phyloP scores from a whole-genome alignment of 495 filamentous ascomycete genomes.

The Clavariopsis aquatica region DNA sequence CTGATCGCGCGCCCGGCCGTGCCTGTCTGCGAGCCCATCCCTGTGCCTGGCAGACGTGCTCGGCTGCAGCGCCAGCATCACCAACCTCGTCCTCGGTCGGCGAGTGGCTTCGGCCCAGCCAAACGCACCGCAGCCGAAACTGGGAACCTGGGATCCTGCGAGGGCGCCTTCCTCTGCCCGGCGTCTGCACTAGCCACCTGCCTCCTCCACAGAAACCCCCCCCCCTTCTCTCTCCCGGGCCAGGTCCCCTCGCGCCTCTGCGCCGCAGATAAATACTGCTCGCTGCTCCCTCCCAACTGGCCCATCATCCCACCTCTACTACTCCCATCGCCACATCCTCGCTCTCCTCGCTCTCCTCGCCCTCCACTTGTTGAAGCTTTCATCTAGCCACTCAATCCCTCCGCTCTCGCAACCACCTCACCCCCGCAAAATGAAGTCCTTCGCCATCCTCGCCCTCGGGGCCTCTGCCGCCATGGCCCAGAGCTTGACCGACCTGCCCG shows the following conservation, averaged over 20 bases:
- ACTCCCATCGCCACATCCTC: too few relatives aligned
- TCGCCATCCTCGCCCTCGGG: slow-evolving; percentile 43
- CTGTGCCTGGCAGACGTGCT: neutral
- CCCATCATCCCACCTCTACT: slow-evolving; percentile 13
- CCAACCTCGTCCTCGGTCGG: slow-evolving; percentile 1
- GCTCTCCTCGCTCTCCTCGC: neutral
- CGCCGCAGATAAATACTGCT: slow-evolving; percentile 19
- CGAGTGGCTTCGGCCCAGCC: neutral
- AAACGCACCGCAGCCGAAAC: neutral
- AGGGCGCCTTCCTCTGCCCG: neutral
- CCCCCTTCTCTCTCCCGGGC: too few relatives aligned
- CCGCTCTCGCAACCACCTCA: slow-evolving; percentile 21
- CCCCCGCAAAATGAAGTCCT: slow-evolving; percentile 43
- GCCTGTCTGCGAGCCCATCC: neutral
- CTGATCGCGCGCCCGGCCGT: neutral
- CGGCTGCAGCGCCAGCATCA: neutral
- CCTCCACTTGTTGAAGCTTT: slow-evolving; percentile 9
- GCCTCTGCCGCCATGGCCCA: slow-evolving; percentile 42
- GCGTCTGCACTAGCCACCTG: slow-evolving; percentile 7
- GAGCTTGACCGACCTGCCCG: slow-evolving; percentile 29
- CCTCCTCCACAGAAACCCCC: too few relatives aligned
- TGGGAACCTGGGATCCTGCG: slow-evolving; percentile 22
- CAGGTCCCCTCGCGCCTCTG: neutral
- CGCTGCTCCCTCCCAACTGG: neutral
- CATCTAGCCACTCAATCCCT: neutral